phyloP scores from a whole-genome alignment of 2,329 filamentous ascomycete genomes.

The Pezicula radicicola region DNA sequence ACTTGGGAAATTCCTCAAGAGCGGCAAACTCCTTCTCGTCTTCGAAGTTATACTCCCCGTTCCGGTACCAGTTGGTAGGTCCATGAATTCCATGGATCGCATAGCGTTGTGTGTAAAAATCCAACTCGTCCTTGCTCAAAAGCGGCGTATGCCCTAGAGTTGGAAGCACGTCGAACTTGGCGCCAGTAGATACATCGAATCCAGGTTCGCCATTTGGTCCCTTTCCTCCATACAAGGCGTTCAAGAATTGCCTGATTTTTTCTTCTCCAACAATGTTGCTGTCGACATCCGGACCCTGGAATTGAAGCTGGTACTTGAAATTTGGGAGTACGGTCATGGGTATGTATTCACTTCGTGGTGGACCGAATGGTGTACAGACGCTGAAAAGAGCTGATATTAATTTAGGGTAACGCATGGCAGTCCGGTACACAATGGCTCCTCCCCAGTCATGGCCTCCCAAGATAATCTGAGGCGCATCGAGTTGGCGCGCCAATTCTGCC shows the following conservation, averaged over 20 bases:
- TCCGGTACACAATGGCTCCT: constrained; percentile 71
- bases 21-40: constrained; percentile 66
- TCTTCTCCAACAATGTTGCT: constrained; percentile 51
- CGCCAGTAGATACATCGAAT: constrained; percentile 59
- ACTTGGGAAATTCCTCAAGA: constrained; percentile 50
- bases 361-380: constrained; percentile 72
- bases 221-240: constrained; percentile 65
- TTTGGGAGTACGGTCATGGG: constrained; percentile 57
- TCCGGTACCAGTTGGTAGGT: constrained; percentile 87
- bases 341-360: constrained; percentile 50
- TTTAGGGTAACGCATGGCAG: constrained; percentile 69
- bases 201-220: constrained; percentile 51
- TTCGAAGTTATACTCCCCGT: constrained; percentile 66
- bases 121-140: constrained; percentile 65
- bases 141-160: constrained; percentile 54
- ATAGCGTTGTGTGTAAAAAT: constrained; percentile 75
- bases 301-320: constrained; percentile 82
- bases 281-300: constrained; percentile 67
- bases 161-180: constrained; percentile 61
- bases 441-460: constrained; percentile 95
- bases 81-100: constrained; percentile 71
- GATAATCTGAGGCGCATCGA: constrained; percentile 57
- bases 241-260: constrained; percentile 68
- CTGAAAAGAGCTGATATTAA: constrained; percentile 74
- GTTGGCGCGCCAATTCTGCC: constrained; percentile 60